phyloP scores from a whole-genome alignment of 1,284 basidiomycete species.

The Moniliophthora roreri region DNA sequence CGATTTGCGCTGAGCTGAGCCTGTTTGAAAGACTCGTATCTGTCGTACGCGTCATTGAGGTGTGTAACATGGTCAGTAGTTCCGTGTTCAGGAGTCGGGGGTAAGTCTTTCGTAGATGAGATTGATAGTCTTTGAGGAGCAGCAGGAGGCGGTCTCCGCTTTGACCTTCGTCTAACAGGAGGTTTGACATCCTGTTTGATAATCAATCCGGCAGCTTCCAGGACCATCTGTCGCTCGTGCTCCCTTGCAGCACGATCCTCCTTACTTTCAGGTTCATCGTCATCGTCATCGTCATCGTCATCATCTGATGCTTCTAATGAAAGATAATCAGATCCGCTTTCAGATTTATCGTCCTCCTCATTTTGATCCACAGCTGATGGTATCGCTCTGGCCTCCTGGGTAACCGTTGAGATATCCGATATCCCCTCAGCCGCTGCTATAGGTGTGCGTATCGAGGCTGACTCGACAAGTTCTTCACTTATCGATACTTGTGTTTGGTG shows the following conservation, averaged over 20 bases:
- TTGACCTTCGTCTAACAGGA: slow-evolving; percentile 30
- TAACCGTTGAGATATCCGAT: no score
- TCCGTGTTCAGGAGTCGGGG: slow-evolving; percentile 42
- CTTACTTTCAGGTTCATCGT: slow-evolving; percentile 44
- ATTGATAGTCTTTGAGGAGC: slow-evolving; percentile 29
- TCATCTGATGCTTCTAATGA: slow-evolving; percentile 58
- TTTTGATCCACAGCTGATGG: slow-evolving; percentile 13
- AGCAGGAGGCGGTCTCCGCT: slow-evolving; percentile 54
- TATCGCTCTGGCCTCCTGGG: not conserved
- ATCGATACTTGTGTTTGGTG: no score
- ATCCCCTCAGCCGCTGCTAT: no score
- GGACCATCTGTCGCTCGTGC: slow-evolving; percentile 75
- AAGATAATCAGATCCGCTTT: slow-evolving; percentile 30
- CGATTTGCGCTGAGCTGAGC: slow-evolving; percentile 40
- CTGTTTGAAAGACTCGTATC: slow-evolving; percentile 80
- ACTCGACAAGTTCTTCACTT: no score
- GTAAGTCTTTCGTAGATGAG: slow-evolving; percentile 49
- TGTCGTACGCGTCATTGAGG: slow-evolving; percentile 87
- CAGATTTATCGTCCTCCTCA: slow-evolving; percentile 30
- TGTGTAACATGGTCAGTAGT: slow-evolving; percentile 35
- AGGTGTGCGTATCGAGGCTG: no score
- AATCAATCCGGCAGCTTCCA: slow-evolving; percentile 87
- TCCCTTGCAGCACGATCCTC: slow-evolving; percentile 67
- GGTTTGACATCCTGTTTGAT: slow-evolving; percentile 56
- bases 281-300: slow-evolving; percentile 53